phyloP scores from a whole-genome alignment of 306 rosid species.

The Cyamopsis tetragonoloba region DNA sequence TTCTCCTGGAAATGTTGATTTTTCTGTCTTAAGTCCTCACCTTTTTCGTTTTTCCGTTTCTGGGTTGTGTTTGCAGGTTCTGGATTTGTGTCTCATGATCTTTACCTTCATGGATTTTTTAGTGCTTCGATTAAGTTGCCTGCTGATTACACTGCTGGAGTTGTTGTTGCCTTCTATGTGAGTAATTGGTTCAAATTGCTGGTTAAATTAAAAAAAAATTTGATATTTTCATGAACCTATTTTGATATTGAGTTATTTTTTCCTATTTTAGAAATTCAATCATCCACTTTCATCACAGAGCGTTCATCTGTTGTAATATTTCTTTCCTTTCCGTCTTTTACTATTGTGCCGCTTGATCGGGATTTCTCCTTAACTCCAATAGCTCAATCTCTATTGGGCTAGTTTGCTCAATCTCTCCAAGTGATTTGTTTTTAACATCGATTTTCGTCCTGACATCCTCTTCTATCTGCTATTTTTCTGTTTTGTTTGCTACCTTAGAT shows the following conservation, averaged over 20 bases:
- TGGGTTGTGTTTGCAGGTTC: slow-evolving; percentile 56
- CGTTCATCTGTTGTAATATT: too few relatives aligned
- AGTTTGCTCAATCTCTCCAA: neutral
- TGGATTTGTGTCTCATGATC: slow-evolving; percentile 93
- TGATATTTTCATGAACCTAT: neutral
- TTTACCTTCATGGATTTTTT: slow-evolving; percentile 85
- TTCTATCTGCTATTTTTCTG: neutral
- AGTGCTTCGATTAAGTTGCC: slow-evolving; percentile 96
- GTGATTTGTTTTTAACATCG: neutral
- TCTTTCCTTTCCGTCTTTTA: too few relatives aligned
- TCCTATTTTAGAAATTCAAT: slow-evolving; percentile 2
- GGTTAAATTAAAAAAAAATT: neutral
- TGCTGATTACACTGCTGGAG: slow-evolving; percentile 90
- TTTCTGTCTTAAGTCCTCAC: slow-evolving; percentile 3
- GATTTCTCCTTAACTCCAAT: neutral
- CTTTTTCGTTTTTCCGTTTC: neutral
- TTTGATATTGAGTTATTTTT: neutral
- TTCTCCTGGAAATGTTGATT: neutral
- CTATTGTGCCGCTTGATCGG: neutral
- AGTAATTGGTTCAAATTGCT: slow-evolving; percentile 27
- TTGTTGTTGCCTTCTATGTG: slow-evolving; percentile 96
- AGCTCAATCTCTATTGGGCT: neutral
- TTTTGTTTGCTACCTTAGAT: neutral
- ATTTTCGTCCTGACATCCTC: neutral
- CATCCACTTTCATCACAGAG: neutral